These are phyloP conservation scores for Fusarium setosum DNA, from an alignment of 2,329 filamentous ascomycete genomes.

Conservation along the genomic window DNA sequence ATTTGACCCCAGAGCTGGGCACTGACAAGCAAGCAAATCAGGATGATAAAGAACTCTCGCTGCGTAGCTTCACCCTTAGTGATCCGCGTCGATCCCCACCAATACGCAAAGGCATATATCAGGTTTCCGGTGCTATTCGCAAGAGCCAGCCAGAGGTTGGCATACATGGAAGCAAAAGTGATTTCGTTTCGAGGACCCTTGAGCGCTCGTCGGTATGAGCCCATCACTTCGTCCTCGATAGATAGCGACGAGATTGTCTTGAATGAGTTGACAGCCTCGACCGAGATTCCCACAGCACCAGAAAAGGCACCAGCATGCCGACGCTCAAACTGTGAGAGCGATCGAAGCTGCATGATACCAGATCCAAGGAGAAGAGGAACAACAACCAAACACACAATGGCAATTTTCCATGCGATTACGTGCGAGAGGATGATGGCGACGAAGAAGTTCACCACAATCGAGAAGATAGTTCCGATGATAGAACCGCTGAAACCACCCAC, in stretches of 20 bases:
- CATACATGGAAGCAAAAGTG: slow-evolving; percentile 59
- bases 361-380: slow-evolving; percentile 76
- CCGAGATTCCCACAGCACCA: slow-evolving; percentile 71
- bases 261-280: slow-evolving; percentile 74
- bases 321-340: slow-evolving; percentile 71
- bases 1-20: slow-evolving; percentile 80
- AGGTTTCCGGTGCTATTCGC: slow-evolving; percentile 72
- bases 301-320: slow-evolving; percentile 74
- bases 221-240: slow-evolving; percentile 62
- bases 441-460: slow-evolving; percentile 75
- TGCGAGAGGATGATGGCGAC: slow-evolving; percentile 76
- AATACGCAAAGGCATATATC: slow-evolving; percentile 81
- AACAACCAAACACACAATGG: slow-evolving; percentile 75
- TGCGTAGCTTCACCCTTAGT: slow-evolving; percentile 71
- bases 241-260: slow-evolving; percentile 71
- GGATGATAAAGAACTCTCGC: slow-evolving; percentile 80
- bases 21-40: slow-evolving; percentile 77
- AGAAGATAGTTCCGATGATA: slow-evolving; percentile 76
- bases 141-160: slow-evolving; percentile 70
- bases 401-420: slow-evolving; percentile 81
- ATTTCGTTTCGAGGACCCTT: slow-evolving; percentile 65
- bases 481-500: slow-evolving; percentile 77
- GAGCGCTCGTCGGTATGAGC: slow-evolving; percentile 64
- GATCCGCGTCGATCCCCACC: slow-evolving; percentile 82
- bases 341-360: slow-evolving; percentile 75